A percentile compares a stretch with the other conserved stretches of the same genome.
Conservation (phyloP, 2,329 filamentous ascomycete genomes). For the Cercospora beticola region DNA sequence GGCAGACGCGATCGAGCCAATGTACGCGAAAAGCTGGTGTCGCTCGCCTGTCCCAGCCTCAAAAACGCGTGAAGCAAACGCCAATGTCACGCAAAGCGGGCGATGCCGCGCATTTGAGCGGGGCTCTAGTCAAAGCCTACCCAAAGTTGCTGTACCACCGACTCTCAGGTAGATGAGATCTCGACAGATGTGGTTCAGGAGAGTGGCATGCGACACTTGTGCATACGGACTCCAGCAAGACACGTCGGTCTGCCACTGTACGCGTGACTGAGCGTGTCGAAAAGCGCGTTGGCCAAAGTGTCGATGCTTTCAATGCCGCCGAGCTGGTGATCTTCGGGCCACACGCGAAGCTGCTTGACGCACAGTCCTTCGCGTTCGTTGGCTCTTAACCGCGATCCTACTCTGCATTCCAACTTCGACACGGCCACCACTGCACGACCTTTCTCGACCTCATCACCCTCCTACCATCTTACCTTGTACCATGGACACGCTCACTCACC, state of each 20-base stretch:
- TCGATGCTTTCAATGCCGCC: neutral
- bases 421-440: conserved; percentile 8
- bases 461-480: conserved; percentile 4
- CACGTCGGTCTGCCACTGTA: neutral
- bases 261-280: neutral
- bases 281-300: neutral
- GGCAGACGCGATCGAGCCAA: conserved; percentile 9
- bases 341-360: conserved; percentile 6
- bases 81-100: conserved; percentile 3
- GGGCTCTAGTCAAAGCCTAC: conserved; percentile 8
- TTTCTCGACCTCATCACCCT: conserved; percentile 8
- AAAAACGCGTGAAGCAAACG: neutral
- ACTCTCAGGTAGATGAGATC: neutral
- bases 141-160: neutral
- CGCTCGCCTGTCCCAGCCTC: conserved; percentile 3
- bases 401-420: conserved; percentile 14
- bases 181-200: neutral
- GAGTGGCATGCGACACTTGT: neutral
- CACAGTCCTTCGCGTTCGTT: conserved; percentile 10
- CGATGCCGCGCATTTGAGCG: conserved; percentile 4
- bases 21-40: neutral
- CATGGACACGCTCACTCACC: conserved; percentile 17
- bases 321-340: conserved; percentile 5
- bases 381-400: conserved; percentile 7
- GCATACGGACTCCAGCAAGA: neutral